Percentiles rank a stretch among this genome's conserved stretches.
Conservation (phyloP, 2,329 filamentous ascomycete genomes). For the Rutstroemia sydowiana region DNA sequence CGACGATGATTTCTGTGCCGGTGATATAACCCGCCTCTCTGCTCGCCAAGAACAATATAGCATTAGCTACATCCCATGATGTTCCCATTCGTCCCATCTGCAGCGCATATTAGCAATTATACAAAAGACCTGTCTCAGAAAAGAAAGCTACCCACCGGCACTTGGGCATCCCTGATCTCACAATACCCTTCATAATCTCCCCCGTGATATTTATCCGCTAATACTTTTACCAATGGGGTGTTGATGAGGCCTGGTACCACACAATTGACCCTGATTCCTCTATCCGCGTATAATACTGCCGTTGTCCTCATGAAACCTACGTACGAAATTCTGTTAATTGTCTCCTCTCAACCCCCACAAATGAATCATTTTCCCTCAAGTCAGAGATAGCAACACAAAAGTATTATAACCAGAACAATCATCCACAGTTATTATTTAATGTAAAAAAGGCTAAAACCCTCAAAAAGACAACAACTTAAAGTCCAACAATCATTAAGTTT, state of each 20-base stretch:
- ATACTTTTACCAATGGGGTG: constrained; percentile 41
- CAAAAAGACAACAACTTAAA: no score
- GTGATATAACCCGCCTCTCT: constrained; percentile 45
- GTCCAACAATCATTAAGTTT: no score
- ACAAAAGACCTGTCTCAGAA: no score
- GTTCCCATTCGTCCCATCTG: constrained; percentile 49
- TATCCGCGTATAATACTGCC: constrained; percentile 42
- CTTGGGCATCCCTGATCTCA: constrained; percentile 44
- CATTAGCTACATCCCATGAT: constrained; percentile 51
- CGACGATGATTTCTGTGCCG: constrained; percentile 45
- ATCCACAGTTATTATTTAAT: no score
- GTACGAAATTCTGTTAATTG: no score
- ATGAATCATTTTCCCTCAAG: no score
- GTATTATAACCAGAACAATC: no score
- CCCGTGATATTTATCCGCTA: constrained; percentile 39
- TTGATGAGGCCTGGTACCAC: constrained; percentile 51
- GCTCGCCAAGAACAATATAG: constrained; percentile 42
- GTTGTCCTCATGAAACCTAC: constrained; percentile 39
- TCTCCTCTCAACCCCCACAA: no score
- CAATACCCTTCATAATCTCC: constrained; percentile 43
- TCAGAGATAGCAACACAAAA: no score
- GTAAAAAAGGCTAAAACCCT: no score
- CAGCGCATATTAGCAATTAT: no score
- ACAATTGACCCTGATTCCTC: constrained; percentile 43
- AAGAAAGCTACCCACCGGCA: constrained; percentile 32